Evolutionary conservation across 176 grass and related monocot species (phyloP), one percentile per base, ranked within the genome.

Genomic region (Eragrostis nindensis): DNA sequence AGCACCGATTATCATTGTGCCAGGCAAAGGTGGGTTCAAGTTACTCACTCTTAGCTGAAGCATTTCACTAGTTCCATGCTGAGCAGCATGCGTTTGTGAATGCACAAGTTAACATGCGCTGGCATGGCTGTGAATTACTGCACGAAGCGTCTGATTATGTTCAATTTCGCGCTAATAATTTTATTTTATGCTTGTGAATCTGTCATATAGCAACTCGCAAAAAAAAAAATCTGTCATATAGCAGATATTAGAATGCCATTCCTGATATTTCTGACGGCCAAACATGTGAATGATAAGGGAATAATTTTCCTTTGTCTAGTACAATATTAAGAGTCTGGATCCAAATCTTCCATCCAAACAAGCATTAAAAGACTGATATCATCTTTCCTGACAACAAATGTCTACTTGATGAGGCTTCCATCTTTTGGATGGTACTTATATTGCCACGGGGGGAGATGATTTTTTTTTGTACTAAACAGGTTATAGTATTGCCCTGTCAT

Each of bases 1-100:
- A 77, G 90, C 87, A 42, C 92, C 95, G 25, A 73, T 97, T 82
- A 97, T 97, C 43, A 89, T 94, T 62, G 95, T 97, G 46, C 92
- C 95, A 46, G 95, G 87, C 32, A 94, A 92, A 97, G 92, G 90
- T 92, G 42, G 64, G 80, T 86, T 89, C 63, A 40, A 65, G 59
- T 64, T 76, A n/a, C 77, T 68, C 62, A 69, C 42, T 87, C 48
- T 86, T 79, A 12, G 83, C 48, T 42, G 29, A 54, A 67, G 41
- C 80, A 65, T 65, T 55, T 27, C 48, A 48, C 24, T 73, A 45
- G 30, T 73, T 25, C 68, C n/a, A 78, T 62, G 43, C 54, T 13
- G 59, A 74, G 62, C 24, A 24, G 29, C 36, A 63, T 49, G n/a
- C 40, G 2, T 87, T 62, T 72, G 57, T 88, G 61, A 77, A n/a